A percentile compares a stretch with the other conserved stretches of the same genome.
Conservation (phyloP, 805 yeast species). For the Groenewaldozyma tartarivorans region DNA sequence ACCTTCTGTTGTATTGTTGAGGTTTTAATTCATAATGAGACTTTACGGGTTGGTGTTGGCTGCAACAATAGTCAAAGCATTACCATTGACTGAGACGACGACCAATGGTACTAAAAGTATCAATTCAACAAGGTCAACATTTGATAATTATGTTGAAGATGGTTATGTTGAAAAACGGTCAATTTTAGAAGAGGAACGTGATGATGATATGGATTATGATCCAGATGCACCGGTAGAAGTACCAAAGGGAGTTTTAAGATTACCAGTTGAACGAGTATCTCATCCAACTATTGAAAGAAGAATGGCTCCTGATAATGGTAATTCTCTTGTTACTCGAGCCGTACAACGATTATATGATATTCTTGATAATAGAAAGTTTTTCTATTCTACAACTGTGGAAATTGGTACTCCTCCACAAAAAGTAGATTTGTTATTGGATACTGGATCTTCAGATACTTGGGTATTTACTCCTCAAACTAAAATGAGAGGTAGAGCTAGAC, state of each 20-base stretch:
- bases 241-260: slow-evolving; percentile 12
- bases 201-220: too few relatives aligned
- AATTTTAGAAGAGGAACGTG: too few relatives aligned
- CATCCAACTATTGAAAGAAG: slow-evolving; percentile 9
- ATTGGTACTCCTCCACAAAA: slow-evolving; percentile 52
- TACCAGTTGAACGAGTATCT: slow-evolving; percentile 12
- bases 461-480: slow-evolving; percentile 33
- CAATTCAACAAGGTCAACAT: too few relatives aligned
- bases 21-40: too few relatives aligned
- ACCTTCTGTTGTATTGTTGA: too few relatives aligned
- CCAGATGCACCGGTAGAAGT: slow-evolving; percentile 3
- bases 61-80: too few relatives aligned
- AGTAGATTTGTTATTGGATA: slow-evolving; percentile 55
- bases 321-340: slow-evolving; percentile 7
- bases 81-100: too few relatives aligned
- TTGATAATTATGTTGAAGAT: too few relatives aligned
- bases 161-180: too few relatives aligned
- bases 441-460: slow-evolving; percentile 73
- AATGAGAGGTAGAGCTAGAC: slow-evolving; percentile 11
- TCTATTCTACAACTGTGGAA: slow-evolving; percentile 26
- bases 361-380: slow-evolving; percentile 27
- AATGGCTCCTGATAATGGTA: slow-evolving; percentile 5
- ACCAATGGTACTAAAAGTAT: too few relatives aligned
- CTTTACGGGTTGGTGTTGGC: too few relatives aligned
- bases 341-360: slow-evolving; percentile 13